Evolutionary conservation across 345 rosid species (phyloP).

Genomic region (Salix dunnii): DNA sequence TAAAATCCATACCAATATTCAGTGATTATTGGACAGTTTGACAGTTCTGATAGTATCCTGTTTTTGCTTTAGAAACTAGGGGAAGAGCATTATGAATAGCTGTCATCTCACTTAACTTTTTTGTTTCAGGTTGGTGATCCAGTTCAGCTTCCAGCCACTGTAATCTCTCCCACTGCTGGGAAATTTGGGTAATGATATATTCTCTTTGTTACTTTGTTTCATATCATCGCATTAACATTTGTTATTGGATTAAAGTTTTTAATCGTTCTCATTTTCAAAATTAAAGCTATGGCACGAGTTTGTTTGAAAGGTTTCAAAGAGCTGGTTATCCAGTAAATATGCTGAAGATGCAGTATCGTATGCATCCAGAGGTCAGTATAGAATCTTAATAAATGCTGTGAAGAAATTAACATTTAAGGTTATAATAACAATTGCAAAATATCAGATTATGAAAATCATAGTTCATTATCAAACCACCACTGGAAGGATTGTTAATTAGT

Average conservation of each 20-base stretch:
- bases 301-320: conserved; percentile 92
- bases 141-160: conserved; percentile 95
- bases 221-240: not conserved
- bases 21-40: not conserved
- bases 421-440: not conserved
- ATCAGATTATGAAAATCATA: not conserved
- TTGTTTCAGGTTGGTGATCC: conserved; percentile 83
- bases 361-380: conserved; percentile 89
- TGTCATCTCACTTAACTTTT: conserved; percentile 6
- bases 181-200: conserved; percentile 54
- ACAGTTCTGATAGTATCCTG: not conserved
- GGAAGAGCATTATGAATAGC: not conserved
- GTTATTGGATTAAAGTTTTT: not conserved
- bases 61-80: not conserved
- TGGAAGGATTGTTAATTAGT: not conserved
- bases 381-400: not conserved
- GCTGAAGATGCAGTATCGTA: conserved; percentile 90
- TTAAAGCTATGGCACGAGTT: conserved; percentile 81
- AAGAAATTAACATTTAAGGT: not conserved
- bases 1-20: not conserved
- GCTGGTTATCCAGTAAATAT: conserved; percentile 94
- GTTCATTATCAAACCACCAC: not conserved
- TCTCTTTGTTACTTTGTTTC: not conserved
- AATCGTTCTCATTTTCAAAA: conserved; percentile 4
- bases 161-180: conserved; percentile 76